Base-by-base conservation (phyloP, 768 basidiomycete species). In the Agaricus blazei region DNA sequence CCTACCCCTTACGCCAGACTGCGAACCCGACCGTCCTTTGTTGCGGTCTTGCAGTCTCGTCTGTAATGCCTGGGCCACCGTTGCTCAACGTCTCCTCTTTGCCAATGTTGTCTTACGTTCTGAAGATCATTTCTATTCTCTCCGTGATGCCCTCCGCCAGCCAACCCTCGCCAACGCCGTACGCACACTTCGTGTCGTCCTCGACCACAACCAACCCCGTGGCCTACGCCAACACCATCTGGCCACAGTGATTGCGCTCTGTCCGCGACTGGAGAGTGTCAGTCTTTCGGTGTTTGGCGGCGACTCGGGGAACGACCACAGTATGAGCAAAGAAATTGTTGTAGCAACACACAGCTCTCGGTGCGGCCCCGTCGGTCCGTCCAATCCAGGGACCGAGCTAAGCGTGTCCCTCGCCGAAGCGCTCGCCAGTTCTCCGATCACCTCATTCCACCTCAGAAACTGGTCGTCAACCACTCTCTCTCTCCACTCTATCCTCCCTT, bases 121-220 rank as follows among this genome's bases (percentile, higher is more conserved):
- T 37, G 77, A 80, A 60, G 64, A 69, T 14, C 78, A 81, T 1
- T 84, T 77, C 67, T 70, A 70, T 42, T 71, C 83, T 0, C 87
- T 90, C 68, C 65, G 69, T 44, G 64, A 62, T 15, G 80, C 87
- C 5, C 75, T 82, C 51, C 80, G 77, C 42, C 82, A 82, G 24
- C 68, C 73, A 47, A 65, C 75, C 48, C 76, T 86, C 44, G 76
- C 75, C 26, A 76, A 79, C 62, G 69, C 82, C 2, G 83, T 88
- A 47, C 66, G 72, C 31, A 73, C 74, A 12, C 70, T 90, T 65
- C 74, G 73, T 26, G 78, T 80, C 34, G 73, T 82, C 37, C 63
- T 90, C 51, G 88, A 90, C 71, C 74, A 80, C 63, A 87, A 85
- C 62, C 85, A 90, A 58, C 87, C 84, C 12, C 73, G 69, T 45